Conservation (phyloP, 495 filamentous ascomycete genomes). For the Penicillium robsamsonii region DNA sequence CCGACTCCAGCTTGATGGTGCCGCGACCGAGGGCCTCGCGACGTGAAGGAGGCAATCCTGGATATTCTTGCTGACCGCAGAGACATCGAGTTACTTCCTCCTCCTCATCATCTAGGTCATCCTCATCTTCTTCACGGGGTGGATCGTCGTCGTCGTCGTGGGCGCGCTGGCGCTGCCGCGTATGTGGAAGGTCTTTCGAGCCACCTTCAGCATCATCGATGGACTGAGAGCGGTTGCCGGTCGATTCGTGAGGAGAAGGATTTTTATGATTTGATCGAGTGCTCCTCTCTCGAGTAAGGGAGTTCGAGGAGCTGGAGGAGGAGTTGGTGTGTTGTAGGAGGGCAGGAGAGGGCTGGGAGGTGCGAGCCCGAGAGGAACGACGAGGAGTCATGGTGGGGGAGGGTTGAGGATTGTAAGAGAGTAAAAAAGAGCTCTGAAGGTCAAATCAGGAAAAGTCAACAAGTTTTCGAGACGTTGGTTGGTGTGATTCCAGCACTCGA, state of each 20-base stretch:
- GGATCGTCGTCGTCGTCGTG: constrained; percentile 59
- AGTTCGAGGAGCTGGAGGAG: constrained; percentile 75
- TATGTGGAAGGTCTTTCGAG: constrained; percentile 63
- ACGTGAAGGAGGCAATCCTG: constrained; percentile 71
- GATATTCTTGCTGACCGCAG: constrained; percentile 92
- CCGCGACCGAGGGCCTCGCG: constrained; percentile 56
- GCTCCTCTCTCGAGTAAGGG: constrained; percentile 66
- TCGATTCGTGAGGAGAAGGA: constrained; percentile 68
- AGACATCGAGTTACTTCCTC: constrained; percentile 94
- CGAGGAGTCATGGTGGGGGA: constrained; percentile 62
- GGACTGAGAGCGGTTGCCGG: constrained; percentile 75
- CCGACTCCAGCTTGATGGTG: constrained; percentile 60
- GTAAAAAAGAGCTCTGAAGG: constrained; percentile 14
- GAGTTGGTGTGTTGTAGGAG: constrained; percentile 69
- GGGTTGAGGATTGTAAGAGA: constrained; percentile 7
- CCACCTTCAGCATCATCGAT: constrained; percentile 63
- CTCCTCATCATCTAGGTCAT: constrained; percentile 70
- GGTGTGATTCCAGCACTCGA: constrained; percentile 15
- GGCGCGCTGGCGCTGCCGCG: constrained; percentile 68
- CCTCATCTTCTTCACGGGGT: constrained; percentile 56
- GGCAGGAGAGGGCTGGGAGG: constrained; percentile 66
- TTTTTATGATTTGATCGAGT: constrained; percentile 70
- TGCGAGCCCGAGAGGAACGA: constrained; percentile 88
- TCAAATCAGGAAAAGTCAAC: constrained; percentile 7
- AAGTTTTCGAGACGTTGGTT: constrained; percentile 2